Evolutionary conservation across 257 asterid genomes (phyloP).

Genomic region (Prunella vulgaris): DNA sequence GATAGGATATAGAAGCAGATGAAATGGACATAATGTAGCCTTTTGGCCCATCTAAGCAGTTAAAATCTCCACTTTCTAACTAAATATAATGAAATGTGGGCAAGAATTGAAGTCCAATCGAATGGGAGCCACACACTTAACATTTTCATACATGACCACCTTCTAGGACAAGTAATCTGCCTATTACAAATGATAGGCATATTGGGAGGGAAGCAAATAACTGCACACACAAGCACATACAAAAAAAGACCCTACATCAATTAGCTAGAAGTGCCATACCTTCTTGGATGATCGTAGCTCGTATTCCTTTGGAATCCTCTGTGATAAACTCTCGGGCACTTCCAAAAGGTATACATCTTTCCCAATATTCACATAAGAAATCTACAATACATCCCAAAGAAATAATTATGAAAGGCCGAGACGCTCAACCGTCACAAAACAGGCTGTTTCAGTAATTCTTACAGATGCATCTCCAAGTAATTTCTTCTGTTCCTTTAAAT

Average conservation of each 20-base stretch:
- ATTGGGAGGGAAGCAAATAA: background rate
- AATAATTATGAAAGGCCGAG: constrained; percentile 7
- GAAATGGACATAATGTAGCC: background rate
- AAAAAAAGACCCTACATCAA: background rate
- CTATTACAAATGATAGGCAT: background rate
- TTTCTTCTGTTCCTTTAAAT: constrained; percentile 75
- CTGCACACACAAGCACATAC: constrained; percentile 5
- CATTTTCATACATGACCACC: background rate
- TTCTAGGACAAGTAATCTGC: constrained; percentile 7
- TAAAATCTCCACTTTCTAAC: constrained; percentile 8
- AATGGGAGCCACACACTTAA: background rate
- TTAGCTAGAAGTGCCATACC: constrained; percentile 36
- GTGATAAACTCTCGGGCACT: constrained; percentile 80
- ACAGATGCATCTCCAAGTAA: constrained; percentile 83
- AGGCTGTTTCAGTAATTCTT: constrained; percentile 28
- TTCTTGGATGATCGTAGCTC: constrained; percentile 87
- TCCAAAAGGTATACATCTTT: constrained; percentile 90
- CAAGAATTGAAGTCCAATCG: background rate
- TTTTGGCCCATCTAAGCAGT: constrained; percentile 1
- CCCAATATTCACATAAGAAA: constrained; percentile 74
- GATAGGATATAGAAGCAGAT: background rate
- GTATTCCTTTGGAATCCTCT: constrained; percentile 63
- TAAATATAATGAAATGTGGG: background rate
- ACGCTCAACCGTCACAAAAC: constrained; percentile 4
- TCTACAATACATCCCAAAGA: constrained; percentile 38